Conservation (phyloP, 176 grass and related monocot genomes). For the Cenchrus purpureus region DNA sequence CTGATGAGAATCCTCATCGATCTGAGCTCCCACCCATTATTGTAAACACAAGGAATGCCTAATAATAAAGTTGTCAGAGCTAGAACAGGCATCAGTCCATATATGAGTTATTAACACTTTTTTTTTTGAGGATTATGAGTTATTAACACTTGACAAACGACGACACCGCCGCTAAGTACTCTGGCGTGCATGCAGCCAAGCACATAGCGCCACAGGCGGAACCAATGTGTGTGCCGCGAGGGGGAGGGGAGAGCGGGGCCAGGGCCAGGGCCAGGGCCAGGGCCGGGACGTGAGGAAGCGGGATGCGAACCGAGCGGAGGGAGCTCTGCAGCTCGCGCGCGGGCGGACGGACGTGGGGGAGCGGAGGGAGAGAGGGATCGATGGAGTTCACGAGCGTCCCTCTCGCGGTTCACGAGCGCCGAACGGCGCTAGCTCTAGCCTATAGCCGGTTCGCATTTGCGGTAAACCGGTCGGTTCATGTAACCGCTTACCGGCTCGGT, state of each 20-base stretch:
- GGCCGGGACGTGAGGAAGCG: no score
- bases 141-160: background rate
- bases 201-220: background rate
- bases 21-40: background rate
- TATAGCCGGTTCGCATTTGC: no score
- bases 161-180: background rate
- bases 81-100: no score
- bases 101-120: no score
- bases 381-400: background rate
- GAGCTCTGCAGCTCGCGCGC: background rate
- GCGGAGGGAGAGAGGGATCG: background rate
- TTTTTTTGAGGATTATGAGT: no score
- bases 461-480: no score
- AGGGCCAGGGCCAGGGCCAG: no score
- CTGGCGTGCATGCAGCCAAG: background rate
- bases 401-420: slow-evolving; percentile 41
- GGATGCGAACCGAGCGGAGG: background rate
- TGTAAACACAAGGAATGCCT: background rate
- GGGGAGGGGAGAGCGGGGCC: background rate
- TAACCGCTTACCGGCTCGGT: no score
- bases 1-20: no score
- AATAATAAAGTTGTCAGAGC: background rate
- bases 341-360: background rate
- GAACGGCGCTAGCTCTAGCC: slow-evolving; percentile 11
- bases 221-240: slow-evolving; percentile 24